A percentile compares a stretch with the other conserved stretches of the same genome.
These are phyloP conservation scores for Aspergillus oerlinghausenensis DNA, from an alignment of 2,329 filamentous ascomycete species.

Conservation along the genomic window DNA sequence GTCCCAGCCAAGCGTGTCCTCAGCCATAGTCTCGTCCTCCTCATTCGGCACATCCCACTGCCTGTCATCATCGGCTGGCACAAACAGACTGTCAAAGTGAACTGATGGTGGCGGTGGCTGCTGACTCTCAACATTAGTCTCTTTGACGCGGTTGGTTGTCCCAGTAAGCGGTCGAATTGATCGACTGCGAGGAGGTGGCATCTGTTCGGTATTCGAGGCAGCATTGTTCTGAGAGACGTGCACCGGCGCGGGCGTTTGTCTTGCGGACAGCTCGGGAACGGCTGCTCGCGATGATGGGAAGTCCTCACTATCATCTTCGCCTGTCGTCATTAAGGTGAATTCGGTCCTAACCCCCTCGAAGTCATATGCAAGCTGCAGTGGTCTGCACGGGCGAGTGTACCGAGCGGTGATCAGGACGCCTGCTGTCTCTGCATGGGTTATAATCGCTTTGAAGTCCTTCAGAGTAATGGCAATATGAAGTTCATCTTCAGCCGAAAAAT, in stretches of 20 bases:
- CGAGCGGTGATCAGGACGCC: slow-evolving; percentile 51
- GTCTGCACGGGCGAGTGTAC: slow-evolving; percentile 57
- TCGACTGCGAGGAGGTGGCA: slow-evolving; percentile 29
- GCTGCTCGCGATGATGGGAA: slow-evolving; percentile 39
- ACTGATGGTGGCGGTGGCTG: slow-evolving; percentile 34
- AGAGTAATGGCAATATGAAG: slow-evolving; percentile 60
- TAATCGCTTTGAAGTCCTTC: slow-evolving; percentile 63
- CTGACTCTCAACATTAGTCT: slow-evolving; percentile 21
- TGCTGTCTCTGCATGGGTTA: slow-evolving; percentile 58
- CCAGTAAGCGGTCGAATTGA: slow-evolving; percentile 32
- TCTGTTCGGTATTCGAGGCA: slow-evolving; percentile 16
- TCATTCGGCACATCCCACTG: slow-evolving; percentile 58
- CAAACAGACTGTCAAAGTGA: slow-evolving; percentile 56
- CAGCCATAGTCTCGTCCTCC: slow-evolving; percentile 50
- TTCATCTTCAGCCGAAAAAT: slow-evolving; percentile 55
- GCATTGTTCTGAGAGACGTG: slow-evolving; percentile 14
- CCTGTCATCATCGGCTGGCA: slow-evolving; percentile 56
- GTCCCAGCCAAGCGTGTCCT: slow-evolving; percentile 61
- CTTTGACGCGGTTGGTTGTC: slow-evolving; percentile 19
- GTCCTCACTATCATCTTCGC: slow-evolving; percentile 44
- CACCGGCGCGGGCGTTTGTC: slow-evolving; percentile 32
- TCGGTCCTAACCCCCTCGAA: slow-evolving; percentile 53
- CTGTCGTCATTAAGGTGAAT: slow-evolving; percentile 62
- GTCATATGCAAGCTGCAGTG: slow-evolving; percentile 57
- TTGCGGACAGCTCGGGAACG: slow-evolving; percentile 38